Conservation (phyloP, 192 early-diverging fungal species). For the Coemansia pectinata region DNA sequence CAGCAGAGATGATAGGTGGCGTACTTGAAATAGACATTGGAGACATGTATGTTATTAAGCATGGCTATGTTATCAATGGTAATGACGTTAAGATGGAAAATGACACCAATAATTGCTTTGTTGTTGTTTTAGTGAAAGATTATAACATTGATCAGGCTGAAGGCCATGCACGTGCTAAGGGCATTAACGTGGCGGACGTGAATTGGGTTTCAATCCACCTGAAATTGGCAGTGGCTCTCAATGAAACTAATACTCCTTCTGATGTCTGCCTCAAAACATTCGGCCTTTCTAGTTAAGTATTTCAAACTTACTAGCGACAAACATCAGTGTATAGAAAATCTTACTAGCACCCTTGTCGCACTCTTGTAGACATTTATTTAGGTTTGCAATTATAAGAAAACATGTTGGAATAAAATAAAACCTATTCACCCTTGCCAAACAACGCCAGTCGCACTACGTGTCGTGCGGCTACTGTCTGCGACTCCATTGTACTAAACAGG, state of each 20-base stretch:
- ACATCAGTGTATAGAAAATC: background rate
- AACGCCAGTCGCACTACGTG: slow-evolving; percentile 25
- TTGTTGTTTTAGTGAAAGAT: background rate
- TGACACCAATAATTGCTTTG: background rate
- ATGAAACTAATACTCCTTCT: background rate
- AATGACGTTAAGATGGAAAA: background rate
- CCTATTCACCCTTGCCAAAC: slow-evolving; percentile 1
- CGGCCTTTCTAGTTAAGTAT: background rate
- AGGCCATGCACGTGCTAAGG: background rate
- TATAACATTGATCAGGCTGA: background rate
- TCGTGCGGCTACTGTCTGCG: slow-evolving; percentile 35
- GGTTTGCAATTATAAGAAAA: background rate
- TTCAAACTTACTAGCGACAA: background rate
- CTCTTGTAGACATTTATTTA: background rate
- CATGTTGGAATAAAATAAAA: background rate
- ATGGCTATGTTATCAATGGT: background rate
- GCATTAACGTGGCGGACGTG: background rate
- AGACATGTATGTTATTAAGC: background rate
- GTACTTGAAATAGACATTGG: background rate
- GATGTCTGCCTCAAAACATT: background rate
- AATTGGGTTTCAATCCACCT: background rate
- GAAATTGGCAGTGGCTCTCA: background rate
- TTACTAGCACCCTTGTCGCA: background rate
- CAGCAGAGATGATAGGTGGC: background rate
- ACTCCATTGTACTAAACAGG: slow-evolving; percentile 40